These are phyloP conservation scores for Clarireedia sp. DNA, from an alignment of 2,329 filamentous ascomycete species.

Conservation along the genomic window DNA sequence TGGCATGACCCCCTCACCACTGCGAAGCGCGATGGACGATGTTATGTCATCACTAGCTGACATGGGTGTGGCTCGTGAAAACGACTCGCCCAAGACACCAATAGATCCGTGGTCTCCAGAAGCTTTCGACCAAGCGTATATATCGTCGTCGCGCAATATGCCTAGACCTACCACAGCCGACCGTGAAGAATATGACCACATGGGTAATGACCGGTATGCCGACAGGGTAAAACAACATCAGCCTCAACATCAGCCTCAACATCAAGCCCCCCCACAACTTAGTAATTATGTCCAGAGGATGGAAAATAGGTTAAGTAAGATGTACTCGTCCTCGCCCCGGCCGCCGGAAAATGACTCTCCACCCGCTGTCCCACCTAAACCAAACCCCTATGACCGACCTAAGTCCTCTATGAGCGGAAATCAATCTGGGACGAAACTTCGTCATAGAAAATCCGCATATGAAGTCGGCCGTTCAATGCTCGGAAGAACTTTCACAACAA, in stretches of 20 bases:
- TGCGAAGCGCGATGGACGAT: constrained; percentile 94
- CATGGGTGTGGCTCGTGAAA: constrained; percentile 58
- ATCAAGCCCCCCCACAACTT: constrained; percentile 56
- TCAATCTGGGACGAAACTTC: constrained; percentile 40
- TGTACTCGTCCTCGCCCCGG: constrained; percentile 20
- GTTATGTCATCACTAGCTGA: constrained; percentile 93
- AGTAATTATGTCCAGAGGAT: constrained; percentile 86
- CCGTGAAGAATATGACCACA: constrained; percentile 43
- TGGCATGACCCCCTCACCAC: constrained; percentile 77
- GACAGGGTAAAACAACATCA: constrained; percentile 24
- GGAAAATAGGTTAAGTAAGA: constrained; percentile 61
- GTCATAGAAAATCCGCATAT: constrained; percentile 66
- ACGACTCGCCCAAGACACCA: constrained; percentile 46
- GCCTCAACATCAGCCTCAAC: constrained; percentile 32
- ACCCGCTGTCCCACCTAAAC: constrained; percentile 39
- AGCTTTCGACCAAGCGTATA: constrained; percentile 54
- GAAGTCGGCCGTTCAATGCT: constrained; percentile 65
- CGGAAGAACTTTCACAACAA: constrained; percentile 76
- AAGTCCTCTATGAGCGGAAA: constrained; percentile 49
- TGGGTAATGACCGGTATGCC: constrained; percentile 38
- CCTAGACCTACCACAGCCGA: constrained; percentile 62
- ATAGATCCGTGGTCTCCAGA: constrained; percentile 85
- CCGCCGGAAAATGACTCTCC: constrained; percentile 16
- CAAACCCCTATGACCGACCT: constrained; percentile 40
- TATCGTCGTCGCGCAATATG: constrained; percentile 27